phyloP scores from a whole-genome alignment of 208 protist genomes.

The Vickermania spadyakhi region DNA sequence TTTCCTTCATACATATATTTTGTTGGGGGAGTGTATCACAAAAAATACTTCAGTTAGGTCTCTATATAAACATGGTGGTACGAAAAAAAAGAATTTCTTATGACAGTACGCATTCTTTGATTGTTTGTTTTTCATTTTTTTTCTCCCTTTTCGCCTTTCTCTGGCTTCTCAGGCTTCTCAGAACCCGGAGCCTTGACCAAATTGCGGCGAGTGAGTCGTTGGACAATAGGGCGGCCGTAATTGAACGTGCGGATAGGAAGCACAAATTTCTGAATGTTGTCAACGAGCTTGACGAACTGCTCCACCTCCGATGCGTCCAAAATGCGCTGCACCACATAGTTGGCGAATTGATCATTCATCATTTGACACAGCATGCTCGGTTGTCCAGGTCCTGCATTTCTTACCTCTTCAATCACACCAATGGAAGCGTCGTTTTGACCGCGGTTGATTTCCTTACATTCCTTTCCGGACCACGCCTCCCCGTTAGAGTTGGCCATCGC shows the following conservation, averaged over 20 bases:
- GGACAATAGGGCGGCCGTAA: conserved; percentile 95
- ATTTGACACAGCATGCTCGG: conserved; percentile 87
- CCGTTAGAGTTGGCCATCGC: conserved; percentile 40
- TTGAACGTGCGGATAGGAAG: conserved; percentile 90
- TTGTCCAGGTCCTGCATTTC: conserved; percentile 22
- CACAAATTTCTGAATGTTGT: conserved; percentile 86
- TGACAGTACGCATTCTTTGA: background rate
- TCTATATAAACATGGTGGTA: too few species aligned
- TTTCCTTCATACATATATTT: too few species aligned
- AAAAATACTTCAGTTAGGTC: too few species aligned
- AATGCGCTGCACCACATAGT: conserved; percentile 97
- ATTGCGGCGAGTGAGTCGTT: conserved; percentile 80
- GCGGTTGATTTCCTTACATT: conserved; percentile 64
- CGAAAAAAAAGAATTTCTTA: background rate
- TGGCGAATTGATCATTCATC: conserved; percentile 96
- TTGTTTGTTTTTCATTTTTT: conserved; percentile 4
- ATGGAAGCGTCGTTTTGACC: conserved; percentile 72
- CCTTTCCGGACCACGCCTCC: conserved; percentile 22
- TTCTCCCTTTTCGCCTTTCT: background rate
- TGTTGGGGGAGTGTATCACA: too few species aligned
- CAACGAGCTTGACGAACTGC: conserved; percentile 66
- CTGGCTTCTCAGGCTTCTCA: conserved; percentile 8
- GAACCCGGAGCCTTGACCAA: conserved; percentile 53
- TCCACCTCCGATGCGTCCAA: conserved; percentile 86
- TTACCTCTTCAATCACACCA: conserved; percentile 49